Percentiles rank a stretch among this genome's conserved stretches.
Evolutionary conservation across 176 grass and related monocot genomes (phyloP).

Genomic region (Olyra latifolia): DNA sequence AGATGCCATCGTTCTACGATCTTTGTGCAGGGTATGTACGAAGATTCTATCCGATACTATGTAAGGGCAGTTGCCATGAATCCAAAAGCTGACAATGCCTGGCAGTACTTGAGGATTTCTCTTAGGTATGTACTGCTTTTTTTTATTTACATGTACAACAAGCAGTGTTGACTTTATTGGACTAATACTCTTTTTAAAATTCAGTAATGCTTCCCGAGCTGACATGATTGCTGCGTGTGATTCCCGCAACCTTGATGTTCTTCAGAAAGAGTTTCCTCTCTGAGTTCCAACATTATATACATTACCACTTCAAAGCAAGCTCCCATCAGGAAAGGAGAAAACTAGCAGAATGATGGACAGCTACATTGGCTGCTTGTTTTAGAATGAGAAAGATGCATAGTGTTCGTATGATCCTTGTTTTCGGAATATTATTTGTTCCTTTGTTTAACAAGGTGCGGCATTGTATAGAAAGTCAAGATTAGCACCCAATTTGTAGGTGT

Average conservation of each 20-base stretch:
- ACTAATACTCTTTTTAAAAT: conserved; percentile 25
- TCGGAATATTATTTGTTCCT: not conserved
- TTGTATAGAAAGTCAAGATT: conserved; percentile 36
- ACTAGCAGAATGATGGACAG: not conserved
- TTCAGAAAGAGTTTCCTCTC: conserved; percentile 96
- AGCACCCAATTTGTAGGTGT: conserved; percentile 29
- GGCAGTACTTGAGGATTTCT: conserved; percentile 90
- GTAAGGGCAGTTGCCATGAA: conserved; percentile 92
- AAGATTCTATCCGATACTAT: conserved; percentile 93
- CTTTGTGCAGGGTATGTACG: conserved; percentile 71
- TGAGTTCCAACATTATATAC: conserved; percentile 21
- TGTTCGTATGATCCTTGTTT: conserved; percentile 6
- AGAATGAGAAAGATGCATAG: not conserved
- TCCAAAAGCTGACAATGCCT: conserved; percentile 93
- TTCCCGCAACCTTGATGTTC: conserved; percentile 80
- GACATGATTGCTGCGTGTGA: conserved; percentile 96
- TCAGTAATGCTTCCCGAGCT: conserved; percentile 71
- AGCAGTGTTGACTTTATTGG: conserved; percentile 16
- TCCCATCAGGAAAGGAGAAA: not conserved
- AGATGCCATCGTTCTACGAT: conserved; percentile 6
- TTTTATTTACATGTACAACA: not conserved
- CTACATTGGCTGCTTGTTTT: not conserved
- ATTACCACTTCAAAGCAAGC: not conserved
- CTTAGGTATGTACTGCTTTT: conserved; percentile 52
- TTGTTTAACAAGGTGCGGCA: not conserved